These are phyloP conservation scores for Solanum arcanum DNA, from an alignment of 257 asterid species.

Conservation along the genomic window DNA sequence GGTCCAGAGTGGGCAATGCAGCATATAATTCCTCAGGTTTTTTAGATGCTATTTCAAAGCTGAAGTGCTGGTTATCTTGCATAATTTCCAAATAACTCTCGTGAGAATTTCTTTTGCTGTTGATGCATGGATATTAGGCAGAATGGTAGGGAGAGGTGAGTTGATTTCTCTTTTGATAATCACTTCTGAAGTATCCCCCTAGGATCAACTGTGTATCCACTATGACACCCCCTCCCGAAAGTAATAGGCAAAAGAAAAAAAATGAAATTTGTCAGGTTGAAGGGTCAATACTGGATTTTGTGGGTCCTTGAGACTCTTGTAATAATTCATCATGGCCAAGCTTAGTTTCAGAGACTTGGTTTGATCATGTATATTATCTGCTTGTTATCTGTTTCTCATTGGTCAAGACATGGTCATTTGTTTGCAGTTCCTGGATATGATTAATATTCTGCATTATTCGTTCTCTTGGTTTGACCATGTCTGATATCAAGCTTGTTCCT, in stretches of 20 bases:
- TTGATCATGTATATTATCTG: background rate
- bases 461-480: background rate
- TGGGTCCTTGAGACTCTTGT: background rate
- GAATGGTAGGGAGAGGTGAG: background rate
- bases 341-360: background rate
- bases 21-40: slow-evolving; percentile 56
- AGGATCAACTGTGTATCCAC: background rate
- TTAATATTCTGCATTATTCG: background rate
- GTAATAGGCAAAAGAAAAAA: background rate
- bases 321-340: background rate
- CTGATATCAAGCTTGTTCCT: background rate
- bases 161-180: background rate
- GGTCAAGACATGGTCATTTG: background rate
- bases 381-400: background rate
- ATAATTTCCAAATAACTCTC: background rate
- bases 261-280: background rate
- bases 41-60: background rate
- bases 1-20: slow-evolving; percentile 60
- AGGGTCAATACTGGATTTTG: background rate
- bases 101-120: background rate
- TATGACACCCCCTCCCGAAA: background rate
- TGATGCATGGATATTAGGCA: background rate
- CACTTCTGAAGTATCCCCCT: too few relatives aligned
- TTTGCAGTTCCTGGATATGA: background rate
- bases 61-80: background rate